Percentiles rank a stretch among this genome's conserved stretches.
Conservation (phyloP, 2,329 filamentous ascomycete genomes). For the Cladophialophora yegresii region DNA sequence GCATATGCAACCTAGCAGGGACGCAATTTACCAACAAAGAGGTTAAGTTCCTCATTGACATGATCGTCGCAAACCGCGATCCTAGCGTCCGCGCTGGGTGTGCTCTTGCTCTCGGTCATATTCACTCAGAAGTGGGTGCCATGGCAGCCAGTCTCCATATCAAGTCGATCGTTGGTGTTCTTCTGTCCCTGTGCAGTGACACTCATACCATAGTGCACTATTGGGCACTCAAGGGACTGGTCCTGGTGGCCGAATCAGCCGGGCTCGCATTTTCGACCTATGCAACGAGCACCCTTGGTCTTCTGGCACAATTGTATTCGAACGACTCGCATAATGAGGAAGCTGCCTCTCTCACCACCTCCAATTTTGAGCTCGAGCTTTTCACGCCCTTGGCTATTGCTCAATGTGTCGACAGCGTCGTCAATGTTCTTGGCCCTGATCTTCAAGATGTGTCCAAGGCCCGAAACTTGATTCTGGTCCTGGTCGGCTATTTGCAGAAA, state of each 20-base stretch:
- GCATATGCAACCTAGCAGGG: slow-evolving; percentile 80
- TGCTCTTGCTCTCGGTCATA: slow-evolving; percentile 87
- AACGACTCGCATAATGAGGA: slow-evolving; percentile 90
- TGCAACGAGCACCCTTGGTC: slow-evolving; percentile 85
- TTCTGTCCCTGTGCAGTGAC: slow-evolving; percentile 97
- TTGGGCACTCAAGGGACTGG: slow-evolving; percentile 88
- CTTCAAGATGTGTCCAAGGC: slow-evolving; percentile 89
- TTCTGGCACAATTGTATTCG: slow-evolving; percentile 90
- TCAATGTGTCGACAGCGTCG: slow-evolving; percentile 87
- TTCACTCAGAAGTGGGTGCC: slow-evolving; percentile 91
- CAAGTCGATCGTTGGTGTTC: slow-evolving; percentile 93
- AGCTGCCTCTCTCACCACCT: slow-evolving; percentile 74
- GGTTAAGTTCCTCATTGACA: slow-evolving; percentile 89
- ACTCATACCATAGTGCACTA: slow-evolving; percentile 94
- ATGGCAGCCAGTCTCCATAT: slow-evolving; percentile 97
- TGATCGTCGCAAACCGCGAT: slow-evolving; percentile 89
- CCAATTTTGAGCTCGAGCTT: slow-evolving; percentile 84
- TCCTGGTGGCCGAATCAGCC: slow-evolving; percentile 84
- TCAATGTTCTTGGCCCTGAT: slow-evolving; percentile 95
- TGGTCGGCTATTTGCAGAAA: slow-evolving; percentile 79
- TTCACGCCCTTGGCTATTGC: slow-evolving; percentile 80
- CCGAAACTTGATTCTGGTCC: slow-evolving; percentile 84
- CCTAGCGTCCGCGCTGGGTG: slow-evolving; percentile 91
- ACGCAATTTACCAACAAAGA: slow-evolving; percentile 86
- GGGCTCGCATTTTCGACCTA: slow-evolving; percentile 89